Evolutionary conservation across 108 stramenopile species (phyloP), one percentile per base, ranked within the genome.

Genomic region (Nitzschia sp.): DNA sequence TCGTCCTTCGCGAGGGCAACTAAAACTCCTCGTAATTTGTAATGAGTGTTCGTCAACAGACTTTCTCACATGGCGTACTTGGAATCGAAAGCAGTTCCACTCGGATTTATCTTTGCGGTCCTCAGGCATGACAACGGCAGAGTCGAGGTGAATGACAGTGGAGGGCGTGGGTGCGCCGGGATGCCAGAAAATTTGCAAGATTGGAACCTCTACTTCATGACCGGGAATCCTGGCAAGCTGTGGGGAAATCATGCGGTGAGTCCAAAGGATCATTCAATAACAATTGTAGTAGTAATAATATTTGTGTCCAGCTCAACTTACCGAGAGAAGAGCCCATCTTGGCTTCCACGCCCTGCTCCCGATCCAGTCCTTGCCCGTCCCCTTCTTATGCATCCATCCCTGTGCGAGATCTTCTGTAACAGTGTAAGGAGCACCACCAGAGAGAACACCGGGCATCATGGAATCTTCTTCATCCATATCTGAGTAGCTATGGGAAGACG

Each of bases 361-460:
- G 15, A 81, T 69, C 68, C 75, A 80, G 52, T 89, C 87, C 21
- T 68, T 67, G 1, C 87, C 87, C 26, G 84, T 79, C 0, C 87
- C 87, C 58, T 89, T 89, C 72, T 89, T 89, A 48, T 84, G 75
- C 21, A 89, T n/a, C 80, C 82, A 85, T n/a, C 85, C 84, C 61
- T 89, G 77, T 11, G 68, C 80, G 13, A 89, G 32, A 35, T 80
- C 68, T 36, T 63, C 26, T 9, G 38, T 73, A 3, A 78, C 71
- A 25, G 50, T 57, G 38, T 80, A 84, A 22, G 59, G 26, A 53
- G 68, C 41, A n/a, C 79, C 83, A 19, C 45, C 32, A 25, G 44
- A 45, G 41, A 79, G 58, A 3, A 79, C 71, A 13, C 78, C 78
- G 1, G 78, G 78, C 48, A 84, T 46, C 66, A 76, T 76, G 29